These are phyloP conservation scores for Paragyromitra xinjiangensis DNA, from an alignment of 495 filamentous ascomycete genomes.

Conservation along the genomic window DNA sequence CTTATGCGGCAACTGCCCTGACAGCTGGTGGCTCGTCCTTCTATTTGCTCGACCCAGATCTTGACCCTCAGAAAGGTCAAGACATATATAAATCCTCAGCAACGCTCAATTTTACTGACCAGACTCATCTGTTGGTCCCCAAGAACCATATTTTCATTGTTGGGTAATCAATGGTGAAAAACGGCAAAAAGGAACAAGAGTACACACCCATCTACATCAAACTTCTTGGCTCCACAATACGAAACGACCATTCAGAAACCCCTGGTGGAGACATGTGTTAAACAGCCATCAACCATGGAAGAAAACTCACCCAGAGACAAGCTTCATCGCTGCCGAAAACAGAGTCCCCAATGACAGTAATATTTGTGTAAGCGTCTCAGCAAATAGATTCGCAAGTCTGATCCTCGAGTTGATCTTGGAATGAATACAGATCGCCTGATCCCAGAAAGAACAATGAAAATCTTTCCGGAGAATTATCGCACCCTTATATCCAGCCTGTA, in stretches of 20 bases:
- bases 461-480: conserved; percentile 3
- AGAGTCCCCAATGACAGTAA: not conserved
- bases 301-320: conserved; percentile 31
- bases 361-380: conserved; percentile 1
- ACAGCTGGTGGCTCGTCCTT: conserved; percentile 33
- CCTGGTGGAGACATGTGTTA: conserved; percentile 39
- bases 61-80: not conserved
- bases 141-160: conserved; percentile 16
- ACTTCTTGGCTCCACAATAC: conserved; percentile 29
- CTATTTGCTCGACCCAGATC: conserved; percentile 30
- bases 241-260: conserved; percentile 15
- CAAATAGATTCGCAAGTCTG: conserved; percentile 19
- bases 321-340: conserved; percentile 12
- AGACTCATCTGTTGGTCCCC: conserved; percentile 9
- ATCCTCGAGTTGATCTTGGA: conserved; percentile 3
- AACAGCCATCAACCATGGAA: conserved; percentile 41
- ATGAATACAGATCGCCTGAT: not conserved
- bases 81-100: not conserved
- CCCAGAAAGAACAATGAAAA: conserved; percentile 22
- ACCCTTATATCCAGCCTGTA: conserved; percentile 21
- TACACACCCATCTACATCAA: conserved; percentile 30
- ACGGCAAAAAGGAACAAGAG: conserved; percentile 22
- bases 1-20: conserved; percentile 40
- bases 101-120: conserved; percentile 15
- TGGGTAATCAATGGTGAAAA: conserved; percentile 6